Percentiles rank a stretch among this genome's conserved stretches.
These are phyloP conservation scores for Lactarius deliciosus DNA, from an alignment of 768 basidiomycete species.

Conservation along the genomic window DNA sequence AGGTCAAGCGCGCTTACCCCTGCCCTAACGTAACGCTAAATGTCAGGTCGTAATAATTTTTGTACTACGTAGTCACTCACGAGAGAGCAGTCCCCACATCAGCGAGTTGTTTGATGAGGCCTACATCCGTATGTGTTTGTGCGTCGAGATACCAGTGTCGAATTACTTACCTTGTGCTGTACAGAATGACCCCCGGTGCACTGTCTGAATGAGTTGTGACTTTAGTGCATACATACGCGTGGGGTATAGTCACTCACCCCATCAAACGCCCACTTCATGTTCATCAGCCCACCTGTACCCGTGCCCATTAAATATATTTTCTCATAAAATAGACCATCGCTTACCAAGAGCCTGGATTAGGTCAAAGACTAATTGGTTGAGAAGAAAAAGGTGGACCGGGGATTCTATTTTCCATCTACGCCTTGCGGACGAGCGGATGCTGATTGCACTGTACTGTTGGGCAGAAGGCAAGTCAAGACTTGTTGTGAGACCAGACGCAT, in stretches of 20 bases:
- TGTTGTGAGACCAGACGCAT: background rate
- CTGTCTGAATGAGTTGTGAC: background rate
- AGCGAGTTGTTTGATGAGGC: slow-evolving; percentile 25
- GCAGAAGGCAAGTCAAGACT: background rate
- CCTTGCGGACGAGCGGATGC: slow-evolving; percentile 23
- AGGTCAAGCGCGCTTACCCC: slow-evolving; percentile 13
- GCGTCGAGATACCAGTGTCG: background rate
- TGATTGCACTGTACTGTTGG: slow-evolving; percentile 29
- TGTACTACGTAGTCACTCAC: slow-evolving; percentile 17
- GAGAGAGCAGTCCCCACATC: slow-evolving; percentile 29
- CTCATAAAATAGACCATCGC: background rate
- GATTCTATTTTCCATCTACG: slow-evolving; percentile 30
- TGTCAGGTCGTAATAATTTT: background rate
- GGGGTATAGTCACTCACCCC: slow-evolving; percentile 34
- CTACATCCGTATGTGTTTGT: slow-evolving; percentile 7
- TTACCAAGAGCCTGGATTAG: slow-evolving; percentile 34
- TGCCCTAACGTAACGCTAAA: slow-evolving; percentile 3
- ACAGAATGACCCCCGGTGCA: slow-evolving; percentile 17
- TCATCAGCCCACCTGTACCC: slow-evolving; percentile 40
- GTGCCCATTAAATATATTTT: background rate
- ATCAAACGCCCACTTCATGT: slow-evolving; percentile 38
- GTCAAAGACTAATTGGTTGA: slow-evolving; percentile 35
- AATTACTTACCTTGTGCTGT: slow-evolving; percentile 20
- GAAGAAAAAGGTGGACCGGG: slow-evolving; percentile 35
- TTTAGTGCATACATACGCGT: background rate